Conservation (phyloP, 805 yeast species). For the Saccharomycopsis fermentans region DNA sequence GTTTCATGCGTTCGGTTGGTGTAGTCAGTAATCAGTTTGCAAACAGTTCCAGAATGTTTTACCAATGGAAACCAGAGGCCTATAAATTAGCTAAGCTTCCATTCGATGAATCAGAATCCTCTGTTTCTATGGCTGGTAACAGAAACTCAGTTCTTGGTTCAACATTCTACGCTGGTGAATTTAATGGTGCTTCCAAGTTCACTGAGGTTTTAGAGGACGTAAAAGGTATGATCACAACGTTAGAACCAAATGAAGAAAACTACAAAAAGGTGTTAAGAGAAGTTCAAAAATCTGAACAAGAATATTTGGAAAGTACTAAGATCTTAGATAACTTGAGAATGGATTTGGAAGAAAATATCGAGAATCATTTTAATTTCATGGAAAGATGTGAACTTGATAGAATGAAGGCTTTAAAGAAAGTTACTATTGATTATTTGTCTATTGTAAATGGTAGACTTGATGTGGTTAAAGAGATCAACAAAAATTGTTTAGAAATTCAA, state of each 20-base stretch:
- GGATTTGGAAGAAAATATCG: conserved; percentile 59
- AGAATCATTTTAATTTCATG: conserved; percentile 67
- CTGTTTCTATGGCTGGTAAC: neutral
- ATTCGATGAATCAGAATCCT: conserved; percentile 10
- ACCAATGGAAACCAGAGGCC: conserved; percentile 73
- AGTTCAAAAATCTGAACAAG: conserved; percentile 45
- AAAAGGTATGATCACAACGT: conserved; percentile 14
- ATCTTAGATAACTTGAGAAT: conserved; percentile 60
- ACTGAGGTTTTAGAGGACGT: conserved; percentile 18
- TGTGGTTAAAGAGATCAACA: conserved; percentile 46
- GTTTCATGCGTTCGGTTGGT: conserved; percentile 57
- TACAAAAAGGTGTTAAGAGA: conserved; percentile 45
- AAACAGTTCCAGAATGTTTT: conserved; percentile 60
- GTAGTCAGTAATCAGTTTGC: conserved; percentile 51
- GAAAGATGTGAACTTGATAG: conserved; percentile 78
- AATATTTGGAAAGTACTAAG: conserved; percentile 43
- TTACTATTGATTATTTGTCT: conserved; percentile 60
- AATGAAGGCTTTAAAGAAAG: conserved; percentile 64
- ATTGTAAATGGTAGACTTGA: conserved; percentile 52
- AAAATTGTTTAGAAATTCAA: conserved; percentile 52
- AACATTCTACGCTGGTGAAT: conserved; percentile 10
- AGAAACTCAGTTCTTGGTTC: conserved; percentile 3
- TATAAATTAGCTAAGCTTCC: conserved; percentile 42
- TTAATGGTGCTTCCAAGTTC: conserved; percentile 9
- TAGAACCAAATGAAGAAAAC: conserved; percentile 24